These are phyloP conservation scores for Eimeria maxima DNA, from an alignment of 169 alveolate species.

Conservation along the genomic window DNA sequence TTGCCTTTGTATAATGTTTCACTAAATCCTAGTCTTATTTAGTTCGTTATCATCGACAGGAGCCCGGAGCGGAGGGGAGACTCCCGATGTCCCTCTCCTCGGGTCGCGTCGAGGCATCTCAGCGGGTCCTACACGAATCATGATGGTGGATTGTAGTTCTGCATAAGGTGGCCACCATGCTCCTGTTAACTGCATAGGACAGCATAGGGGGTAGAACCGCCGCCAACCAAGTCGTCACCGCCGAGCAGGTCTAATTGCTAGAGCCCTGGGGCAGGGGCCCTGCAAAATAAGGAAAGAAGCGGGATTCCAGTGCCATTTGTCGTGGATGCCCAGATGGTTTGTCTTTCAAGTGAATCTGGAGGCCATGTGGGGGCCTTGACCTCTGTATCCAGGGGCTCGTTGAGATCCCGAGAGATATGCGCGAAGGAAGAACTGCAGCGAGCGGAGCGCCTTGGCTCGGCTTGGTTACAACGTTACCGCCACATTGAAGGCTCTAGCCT, in stretches of 20 bases:
- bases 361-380: slow-evolving; percentile 52
- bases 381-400: not conserved
- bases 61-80: not conserved
- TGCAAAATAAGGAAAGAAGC: not conserved
- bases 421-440: not conserved
- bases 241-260: not conserved
- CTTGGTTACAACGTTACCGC: slow-evolving; percentile 80
- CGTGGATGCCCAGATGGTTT: slow-evolving; percentile 24
- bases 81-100: slow-evolving; percentile 11
- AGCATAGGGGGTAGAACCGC: not conserved
- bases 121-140: not conserved
- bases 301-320: not conserved
- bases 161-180: not conserved
- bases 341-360: not conserved
- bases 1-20: not conserved
- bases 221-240: not conserved
- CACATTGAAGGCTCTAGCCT: slow-evolving; percentile 64
- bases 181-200: not conserved
- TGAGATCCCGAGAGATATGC: not conserved
- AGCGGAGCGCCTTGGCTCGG: slow-evolving; percentile 72
- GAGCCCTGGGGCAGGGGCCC: not conserved
- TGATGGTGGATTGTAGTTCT: not conserved
- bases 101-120: not conserved
- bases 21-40: not conserved
- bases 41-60: not conserved